phyloP scores from a whole-genome alignment of 768 basidiomycete species.

The Serendipita sp. region DNA sequence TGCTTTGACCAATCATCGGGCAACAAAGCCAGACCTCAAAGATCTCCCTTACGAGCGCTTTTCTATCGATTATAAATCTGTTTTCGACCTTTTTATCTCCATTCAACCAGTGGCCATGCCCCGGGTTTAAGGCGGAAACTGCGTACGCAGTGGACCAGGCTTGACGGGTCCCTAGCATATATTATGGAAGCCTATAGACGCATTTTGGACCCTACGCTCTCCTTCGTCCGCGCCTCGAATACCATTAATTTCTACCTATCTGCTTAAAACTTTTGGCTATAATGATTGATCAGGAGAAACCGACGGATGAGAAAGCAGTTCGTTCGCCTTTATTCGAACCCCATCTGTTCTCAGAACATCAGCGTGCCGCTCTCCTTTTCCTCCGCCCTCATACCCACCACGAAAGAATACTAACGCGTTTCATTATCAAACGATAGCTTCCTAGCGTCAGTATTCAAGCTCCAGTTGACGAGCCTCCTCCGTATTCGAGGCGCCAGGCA shows the following conservation, averaged over 20 bases:
- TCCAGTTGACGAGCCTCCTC: conserved; percentile 1
- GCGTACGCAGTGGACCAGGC: neutral
- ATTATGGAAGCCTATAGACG: neutral
- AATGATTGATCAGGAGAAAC: conserved; percentile 4
- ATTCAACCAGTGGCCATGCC: neutral
- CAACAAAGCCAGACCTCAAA: no score
- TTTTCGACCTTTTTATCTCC: no score
- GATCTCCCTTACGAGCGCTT: no score
- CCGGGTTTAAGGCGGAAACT: neutral
- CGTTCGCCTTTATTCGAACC: neutral
- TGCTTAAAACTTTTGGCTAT: no score
- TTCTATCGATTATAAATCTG: no score
- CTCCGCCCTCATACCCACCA: neutral
- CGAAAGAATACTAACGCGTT: neutral
- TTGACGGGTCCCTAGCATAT: neutral
- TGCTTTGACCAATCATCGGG: no score
- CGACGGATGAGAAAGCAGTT: neutral
- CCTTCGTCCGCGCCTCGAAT: neutral
- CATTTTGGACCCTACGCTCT: neutral
- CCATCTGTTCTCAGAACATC: no score
- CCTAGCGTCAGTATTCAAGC: neutral
- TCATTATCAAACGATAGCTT: neutral
- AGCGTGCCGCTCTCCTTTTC: no score
- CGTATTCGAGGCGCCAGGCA: conserved; percentile 2
- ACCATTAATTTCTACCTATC: no score